Evolutionary conservation across 1,284 basidiomycete genomes (phyloP), one percentile per base, ranked within the genome.

Genomic region (Ceratobasidium sp.): DNA sequence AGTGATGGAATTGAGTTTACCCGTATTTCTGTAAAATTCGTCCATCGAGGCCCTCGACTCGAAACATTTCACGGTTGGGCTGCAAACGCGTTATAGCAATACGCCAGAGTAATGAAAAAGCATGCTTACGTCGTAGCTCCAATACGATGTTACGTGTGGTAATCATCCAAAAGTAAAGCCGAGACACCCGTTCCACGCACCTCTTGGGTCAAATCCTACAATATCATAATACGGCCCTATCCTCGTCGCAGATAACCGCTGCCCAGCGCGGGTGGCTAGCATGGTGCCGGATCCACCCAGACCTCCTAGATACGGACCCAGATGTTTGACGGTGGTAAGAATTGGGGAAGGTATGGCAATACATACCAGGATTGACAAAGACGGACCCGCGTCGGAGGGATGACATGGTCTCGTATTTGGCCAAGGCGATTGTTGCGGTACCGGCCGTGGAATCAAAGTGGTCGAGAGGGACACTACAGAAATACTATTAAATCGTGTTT

Each of bases 61-160:
- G 78, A 87, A 87, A 79, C 87, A 87, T 48, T 83, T 75, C 1
- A 85, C 83, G 6, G 78, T 70, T 0, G 86, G 87, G 8, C 84
- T 85, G 20, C 12, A n/a, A 35, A 50, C 18, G 50, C n/a, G n/a
- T n/a, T n/a, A n/a, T n/a, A n/a, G n/a, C n/a, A n/a, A n/a, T n/a
- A n/a, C n/a, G n/a, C n/a, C n/a, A n/a, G n/a, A n/a, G n/a, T n/a
- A n/a, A n/a, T 14, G 2, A 14, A 18, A 60, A 38, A 16, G 6
- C 30, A 18, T 4, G 16, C 55, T 41, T 35, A 77, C 66, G 46
- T 59, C 0, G 54, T 69, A 16, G 48, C 55, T 10, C 76, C 41
- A 27, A n/a, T 27, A 23, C 57, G n/a, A n/a, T n/a, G n/a, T n/a
- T n/a, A n/a, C n/a, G n/a, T n/a, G n/a, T n/a, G n/a, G n/a, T n/a